Evolutionary conservation across 495 filamentous ascomycete species (phyloP).

Genomic region (Poronia punctata): DNA sequence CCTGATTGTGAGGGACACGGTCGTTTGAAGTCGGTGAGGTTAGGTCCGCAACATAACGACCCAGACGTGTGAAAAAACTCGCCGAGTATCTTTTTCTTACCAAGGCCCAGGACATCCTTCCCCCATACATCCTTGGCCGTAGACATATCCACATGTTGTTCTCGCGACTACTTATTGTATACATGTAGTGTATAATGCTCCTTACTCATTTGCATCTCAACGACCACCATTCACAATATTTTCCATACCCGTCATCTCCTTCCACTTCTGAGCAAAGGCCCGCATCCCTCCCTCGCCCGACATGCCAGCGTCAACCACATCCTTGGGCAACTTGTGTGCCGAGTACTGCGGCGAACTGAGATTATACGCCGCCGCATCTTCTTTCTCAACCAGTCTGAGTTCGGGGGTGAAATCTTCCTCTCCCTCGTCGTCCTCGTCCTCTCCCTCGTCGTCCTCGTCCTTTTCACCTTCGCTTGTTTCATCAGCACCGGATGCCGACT

Average conservation of each 20-base stretch:
- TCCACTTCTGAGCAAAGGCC: conserved; percentile 86
- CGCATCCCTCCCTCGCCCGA: conserved; percentile 67
- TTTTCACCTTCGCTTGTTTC: conserved; percentile 2
- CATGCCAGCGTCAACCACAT: conserved; percentile 85
- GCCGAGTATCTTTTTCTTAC: too few species aligned
- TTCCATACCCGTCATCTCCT: conserved; percentile 59
- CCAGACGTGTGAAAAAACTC: too few species aligned
- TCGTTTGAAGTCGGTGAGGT: too few species aligned
- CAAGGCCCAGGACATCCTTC: too few species aligned
- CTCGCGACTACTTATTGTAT: background rate
- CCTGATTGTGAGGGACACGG: too few species aligned
- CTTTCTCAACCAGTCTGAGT: conserved; percentile 69
- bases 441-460: conserved; percentile 26
- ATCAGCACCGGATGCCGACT: conserved; percentile 6
- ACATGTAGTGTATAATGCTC: too few species aligned
- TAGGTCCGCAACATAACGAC: too few species aligned
- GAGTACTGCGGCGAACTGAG: conserved; percentile 85
- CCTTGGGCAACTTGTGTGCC: conserved; percentile 89
- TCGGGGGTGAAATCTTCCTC: conserved; percentile 63
- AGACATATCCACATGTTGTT: too few species aligned
- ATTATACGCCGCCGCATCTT: conserved; percentile 80
- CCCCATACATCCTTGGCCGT: too few species aligned
- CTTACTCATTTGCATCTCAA: conserved; percentile 21
- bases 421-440: conserved; percentile 45
- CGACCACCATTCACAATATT: conserved; percentile 20